A percentile compares a stretch with the other conserved stretches of the same genome.
Conservation (phyloP, 805 yeast species). For the Kazachstania africana region DNA sequence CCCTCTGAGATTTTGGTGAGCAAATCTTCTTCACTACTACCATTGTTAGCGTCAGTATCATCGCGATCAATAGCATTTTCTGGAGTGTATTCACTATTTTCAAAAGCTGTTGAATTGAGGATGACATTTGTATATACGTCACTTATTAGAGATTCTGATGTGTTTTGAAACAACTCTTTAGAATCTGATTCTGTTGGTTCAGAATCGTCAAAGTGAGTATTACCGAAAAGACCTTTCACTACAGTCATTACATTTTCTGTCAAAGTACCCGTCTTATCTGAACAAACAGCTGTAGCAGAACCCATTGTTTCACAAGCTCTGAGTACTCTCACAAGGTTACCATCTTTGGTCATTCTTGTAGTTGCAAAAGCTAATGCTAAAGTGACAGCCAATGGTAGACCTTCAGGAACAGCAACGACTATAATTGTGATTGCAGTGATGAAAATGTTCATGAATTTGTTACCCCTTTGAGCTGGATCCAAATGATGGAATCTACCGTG, state of each 20-base stretch:
- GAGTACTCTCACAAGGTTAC: slow-evolving; percentile 87
- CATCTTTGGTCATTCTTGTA: slow-evolving; percentile 94
- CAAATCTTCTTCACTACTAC: slow-evolving; percentile 6
- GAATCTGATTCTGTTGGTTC: slow-evolving; percentile 7
- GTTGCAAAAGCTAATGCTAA: slow-evolving; percentile 96
- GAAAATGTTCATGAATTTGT: slow-evolving; percentile 69
- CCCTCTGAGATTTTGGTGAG: slow-evolving; percentile 7
- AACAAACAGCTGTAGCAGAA: slow-evolving; percentile 91
- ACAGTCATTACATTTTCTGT: slow-evolving; percentile 92
- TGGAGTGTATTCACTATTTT: slow-evolving; percentile 32
- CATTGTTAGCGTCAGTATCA: not conserved
- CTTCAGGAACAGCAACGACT: slow-evolving; percentile 99
- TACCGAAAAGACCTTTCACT: slow-evolving; percentile 63
- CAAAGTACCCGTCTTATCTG: slow-evolving; percentile 95
- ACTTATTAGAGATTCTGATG: slow-evolving; percentile 5
- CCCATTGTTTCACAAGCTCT: slow-evolving; percentile 98
- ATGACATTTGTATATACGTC: slow-evolving; percentile 45
- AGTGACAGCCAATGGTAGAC: slow-evolving; percentile 94
- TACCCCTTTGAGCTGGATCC: slow-evolving; percentile 66
- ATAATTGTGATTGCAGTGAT: slow-evolving; percentile 87
- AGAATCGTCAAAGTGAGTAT: slow-evolving; percentile 42
- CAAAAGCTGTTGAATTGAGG: slow-evolving; percentile 85
- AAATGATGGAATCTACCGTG: slow-evolving; percentile 32
- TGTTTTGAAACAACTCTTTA: slow-evolving; percentile 3
- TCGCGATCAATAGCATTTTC: not conserved